Conservation (phyloP, 768 basidiomycete species). For the Lyophyllum shimeji region DNA sequence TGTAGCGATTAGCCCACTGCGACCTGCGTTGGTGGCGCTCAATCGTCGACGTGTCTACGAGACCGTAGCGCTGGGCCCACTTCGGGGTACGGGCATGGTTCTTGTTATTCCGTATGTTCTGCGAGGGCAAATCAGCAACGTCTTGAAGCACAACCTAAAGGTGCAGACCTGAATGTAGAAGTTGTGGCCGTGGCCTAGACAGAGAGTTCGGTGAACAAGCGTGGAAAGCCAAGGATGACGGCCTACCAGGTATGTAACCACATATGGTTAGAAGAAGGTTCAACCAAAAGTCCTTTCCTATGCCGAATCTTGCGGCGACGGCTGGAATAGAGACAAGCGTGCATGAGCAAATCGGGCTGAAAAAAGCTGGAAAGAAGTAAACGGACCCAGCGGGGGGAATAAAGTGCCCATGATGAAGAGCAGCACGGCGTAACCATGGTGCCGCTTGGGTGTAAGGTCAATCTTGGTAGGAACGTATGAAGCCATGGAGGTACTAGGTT, state of each 20-base stretch:
- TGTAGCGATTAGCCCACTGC: constrained; percentile 86
- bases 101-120: constrained; percentile 97
- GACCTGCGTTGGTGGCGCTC: constrained; percentile 77
- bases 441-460: constrained; percentile 63
- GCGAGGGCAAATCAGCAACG: constrained; percentile 9
- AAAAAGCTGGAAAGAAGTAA: neutral
- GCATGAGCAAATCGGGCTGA: constrained; percentile 1
- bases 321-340: constrained; percentile 45
- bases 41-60: constrained; percentile 79
- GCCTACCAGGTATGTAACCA: constrained; percentile 84
- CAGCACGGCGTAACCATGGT: constrained; percentile 80
- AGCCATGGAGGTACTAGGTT: constrained; percentile 21
- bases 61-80: constrained; percentile 90
- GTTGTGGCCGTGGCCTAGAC: constrained; percentile 83
- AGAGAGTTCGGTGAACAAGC: constrained; percentile 8
- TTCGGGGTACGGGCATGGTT: constrained; percentile 91
- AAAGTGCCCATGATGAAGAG: constrained; percentile 89
- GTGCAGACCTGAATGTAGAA: constrained; percentile 80
- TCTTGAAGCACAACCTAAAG: constrained; percentile 13
- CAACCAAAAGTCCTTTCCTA: constrained; percentile 89
- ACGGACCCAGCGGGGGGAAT: constrained; percentile 84
- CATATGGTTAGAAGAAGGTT: constrained; percentile 86
- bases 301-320: constrained; percentile 90
- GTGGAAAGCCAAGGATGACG: neutral
- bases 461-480: constrained; percentile 48